A percentile compares a stretch with the other conserved stretches of the same genome.
Evolutionary conservation across 2,329 filamentous ascomycete genomes (phyloP).

Genomic region (Fusarium penzigii): DNA sequence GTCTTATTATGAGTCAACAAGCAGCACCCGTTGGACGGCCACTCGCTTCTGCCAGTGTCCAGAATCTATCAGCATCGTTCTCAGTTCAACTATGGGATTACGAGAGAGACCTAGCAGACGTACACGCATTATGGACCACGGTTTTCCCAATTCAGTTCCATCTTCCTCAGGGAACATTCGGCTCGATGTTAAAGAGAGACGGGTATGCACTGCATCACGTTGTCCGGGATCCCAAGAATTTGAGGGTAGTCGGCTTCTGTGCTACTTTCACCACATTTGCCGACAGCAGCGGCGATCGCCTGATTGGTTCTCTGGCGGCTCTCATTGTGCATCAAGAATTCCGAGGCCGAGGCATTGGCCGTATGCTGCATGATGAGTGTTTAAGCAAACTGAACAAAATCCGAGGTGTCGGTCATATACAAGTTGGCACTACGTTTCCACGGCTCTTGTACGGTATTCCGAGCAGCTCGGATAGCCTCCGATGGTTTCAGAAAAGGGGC

Average conservation of each 20-base stretch:
- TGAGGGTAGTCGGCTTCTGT: slow-evolving; percentile 55
- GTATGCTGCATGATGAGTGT: slow-evolving; percentile 54
- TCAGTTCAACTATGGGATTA: slow-evolving; percentile 41
- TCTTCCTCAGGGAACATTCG: slow-evolving; percentile 44
- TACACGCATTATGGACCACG: slow-evolving; percentile 50
- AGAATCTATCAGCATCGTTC: slow-evolving; percentile 40
- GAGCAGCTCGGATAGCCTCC: slow-evolving; percentile 40
- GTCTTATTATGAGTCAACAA: slow-evolving; percentile 50
- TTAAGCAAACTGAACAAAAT: slow-evolving; percentile 50
- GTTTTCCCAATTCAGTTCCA: slow-evolving; percentile 46
- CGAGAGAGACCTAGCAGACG: slow-evolving; percentile 40
- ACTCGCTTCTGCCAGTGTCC: slow-evolving; percentile 6
- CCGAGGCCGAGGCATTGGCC: slow-evolving; percentile 52
- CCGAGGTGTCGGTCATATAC: slow-evolving; percentile 53
- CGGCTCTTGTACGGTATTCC: slow-evolving; percentile 58
- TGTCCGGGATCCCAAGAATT: slow-evolving; percentile 47
- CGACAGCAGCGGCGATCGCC: slow-evolving; percentile 50
- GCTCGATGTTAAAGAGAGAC: slow-evolving; percentile 50
- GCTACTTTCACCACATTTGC: slow-evolving; percentile 61
- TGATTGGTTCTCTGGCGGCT: slow-evolving; percentile 57
- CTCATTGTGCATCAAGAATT: slow-evolving; percentile 53
- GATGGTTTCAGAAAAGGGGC: slow-evolving; percentile 56
- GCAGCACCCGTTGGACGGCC: slow-evolving; percentile 1
- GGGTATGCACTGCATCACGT: slow-evolving; percentile 60
- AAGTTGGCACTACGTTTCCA: slow-evolving; percentile 60